Percentiles rank a stretch among this genome's conserved stretches.
Evolutionary conservation across 805 yeast species (phyloP).

Genomic region (Tetrapisispora phaffii): DNA sequence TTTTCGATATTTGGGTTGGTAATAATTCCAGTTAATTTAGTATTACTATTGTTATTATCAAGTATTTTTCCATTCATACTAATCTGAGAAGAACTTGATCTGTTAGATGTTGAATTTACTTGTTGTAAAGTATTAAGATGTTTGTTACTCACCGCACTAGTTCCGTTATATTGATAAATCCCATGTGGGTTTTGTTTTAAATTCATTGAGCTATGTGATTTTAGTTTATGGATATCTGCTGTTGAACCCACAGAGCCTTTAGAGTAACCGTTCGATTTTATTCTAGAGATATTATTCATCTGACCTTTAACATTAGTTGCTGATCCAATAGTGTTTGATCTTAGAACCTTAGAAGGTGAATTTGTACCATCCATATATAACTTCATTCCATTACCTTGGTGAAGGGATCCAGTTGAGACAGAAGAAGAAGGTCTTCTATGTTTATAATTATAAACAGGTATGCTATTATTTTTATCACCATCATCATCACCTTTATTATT

Average conservation of each 20-base stretch:
- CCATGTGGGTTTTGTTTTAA: background rate
- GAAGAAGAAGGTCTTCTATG: background rate
- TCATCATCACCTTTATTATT: background rate
- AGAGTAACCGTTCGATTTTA: background rate
- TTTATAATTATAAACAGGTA: background rate
- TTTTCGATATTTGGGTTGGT: background rate
- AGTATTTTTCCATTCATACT: background rate
- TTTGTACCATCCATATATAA: background rate
- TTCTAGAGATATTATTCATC: background rate
- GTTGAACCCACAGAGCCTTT: background rate
- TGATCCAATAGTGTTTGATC: conserved; percentile 1
- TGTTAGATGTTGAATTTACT: background rate
- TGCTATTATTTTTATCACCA: background rate
- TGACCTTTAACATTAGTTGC: background rate
- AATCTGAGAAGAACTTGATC: background rate
- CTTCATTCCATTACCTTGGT: background rate
- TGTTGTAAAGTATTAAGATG: background rate
- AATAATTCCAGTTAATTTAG: background rate
- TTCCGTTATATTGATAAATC: background rate
- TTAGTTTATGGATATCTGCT: background rate
- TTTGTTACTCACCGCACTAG: background rate
- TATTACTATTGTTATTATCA: background rate
- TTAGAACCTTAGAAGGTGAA: background rate
- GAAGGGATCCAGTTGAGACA: background rate
- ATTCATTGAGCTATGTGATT: background rate